Conservation (phyloP, 2,329 filamentous ascomycete species). For the Colletotrichum godetiae region DNA sequence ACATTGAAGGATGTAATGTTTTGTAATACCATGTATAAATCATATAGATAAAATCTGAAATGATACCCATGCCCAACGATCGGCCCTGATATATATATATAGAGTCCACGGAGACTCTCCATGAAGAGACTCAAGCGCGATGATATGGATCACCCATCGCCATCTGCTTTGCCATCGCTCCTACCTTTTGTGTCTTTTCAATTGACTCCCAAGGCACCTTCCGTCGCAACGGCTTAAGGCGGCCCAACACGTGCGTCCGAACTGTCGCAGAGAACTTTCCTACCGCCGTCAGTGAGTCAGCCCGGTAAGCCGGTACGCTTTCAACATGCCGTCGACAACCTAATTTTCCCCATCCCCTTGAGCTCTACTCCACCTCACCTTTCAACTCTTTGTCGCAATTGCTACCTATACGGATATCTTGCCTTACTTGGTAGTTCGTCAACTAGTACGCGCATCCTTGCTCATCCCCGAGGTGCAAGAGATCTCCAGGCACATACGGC, state of each 20-base stretch:
- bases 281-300: not conserved
- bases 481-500: not conserved
- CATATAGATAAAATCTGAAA: constrained; percentile 2
- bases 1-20: not conserved
- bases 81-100: not conserved
- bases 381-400: not conserved
- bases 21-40: constrained; percentile 31
- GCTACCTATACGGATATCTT: not conserved
- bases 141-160: not conserved
- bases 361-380: not conserved
- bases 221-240: not conserved
- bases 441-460: not conserved
- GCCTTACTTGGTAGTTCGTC: not conserved
- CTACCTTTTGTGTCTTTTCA: too few relatives aligned
- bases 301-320: not conserved
- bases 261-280: not conserved
- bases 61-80: not conserved
- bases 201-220: too few relatives aligned
- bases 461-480: not conserved
- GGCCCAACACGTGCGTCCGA: not conserved
- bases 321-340: not conserved
- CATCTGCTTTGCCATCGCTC: not conserved
- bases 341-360: not conserved
- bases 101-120: not conserved
- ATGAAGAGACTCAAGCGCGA: not conserved